Conservation (phyloP, 108 stramenopile genomes). For the Nitzschia sp. region DNA sequence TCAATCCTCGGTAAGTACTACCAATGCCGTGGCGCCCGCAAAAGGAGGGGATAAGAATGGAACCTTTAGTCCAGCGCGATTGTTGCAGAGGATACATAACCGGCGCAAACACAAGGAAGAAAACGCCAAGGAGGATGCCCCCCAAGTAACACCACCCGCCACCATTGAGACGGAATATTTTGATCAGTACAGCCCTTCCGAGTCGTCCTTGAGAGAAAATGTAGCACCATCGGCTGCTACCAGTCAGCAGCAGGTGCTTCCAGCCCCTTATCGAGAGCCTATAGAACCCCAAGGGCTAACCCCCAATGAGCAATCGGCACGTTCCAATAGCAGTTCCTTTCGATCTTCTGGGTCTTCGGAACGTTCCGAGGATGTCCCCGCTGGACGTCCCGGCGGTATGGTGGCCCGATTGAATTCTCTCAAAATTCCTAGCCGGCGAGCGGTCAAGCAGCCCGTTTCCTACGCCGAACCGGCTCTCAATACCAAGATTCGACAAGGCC, state of each 20-base stretch:
- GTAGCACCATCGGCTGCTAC: background rate
- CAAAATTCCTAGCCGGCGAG: conserved; percentile 2
- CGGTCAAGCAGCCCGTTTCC: conserved; percentile 50
- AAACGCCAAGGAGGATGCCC: background rate
- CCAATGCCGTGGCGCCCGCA: conserved; percentile 8
- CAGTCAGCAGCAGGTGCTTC: background rate
- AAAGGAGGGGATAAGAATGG: conserved; percentile 9
- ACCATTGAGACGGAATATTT: background rate
- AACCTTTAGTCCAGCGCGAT: conserved; percentile 4
- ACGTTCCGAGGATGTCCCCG: background rate
- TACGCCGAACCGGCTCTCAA: conserved; percentile 56
- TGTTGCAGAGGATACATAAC: conserved; percentile 19
- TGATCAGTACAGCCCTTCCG: background rate
- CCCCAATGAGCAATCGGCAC: background rate
- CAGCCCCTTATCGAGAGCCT: background rate
- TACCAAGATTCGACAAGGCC: conserved; percentile 48
- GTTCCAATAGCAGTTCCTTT: background rate
- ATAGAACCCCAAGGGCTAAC: background rate
- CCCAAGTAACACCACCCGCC: too few relatives aligned
- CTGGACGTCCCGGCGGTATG: background rate
- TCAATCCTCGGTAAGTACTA: background rate
- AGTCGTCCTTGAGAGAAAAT: background rate
- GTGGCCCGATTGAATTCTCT: background rate
- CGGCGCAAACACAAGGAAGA: conserved; percentile 14
- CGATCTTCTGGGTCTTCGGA: background rate